Evolutionary conservation across 495 filamentous ascomycete species (phyloP).

Genomic region (Letharia columbiana): DNA sequence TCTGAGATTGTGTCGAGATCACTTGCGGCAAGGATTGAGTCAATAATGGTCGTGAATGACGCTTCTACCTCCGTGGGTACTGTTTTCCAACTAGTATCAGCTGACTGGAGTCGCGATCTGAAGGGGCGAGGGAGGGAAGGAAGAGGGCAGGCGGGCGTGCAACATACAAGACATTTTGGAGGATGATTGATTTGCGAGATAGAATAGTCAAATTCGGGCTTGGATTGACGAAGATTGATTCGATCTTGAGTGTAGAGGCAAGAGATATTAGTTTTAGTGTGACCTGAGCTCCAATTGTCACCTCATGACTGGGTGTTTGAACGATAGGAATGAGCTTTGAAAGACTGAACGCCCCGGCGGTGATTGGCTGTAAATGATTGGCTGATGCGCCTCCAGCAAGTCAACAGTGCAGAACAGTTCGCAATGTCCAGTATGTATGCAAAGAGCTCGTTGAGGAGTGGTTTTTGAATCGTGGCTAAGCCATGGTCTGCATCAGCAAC

Average conservation of each 20-base stretch:
- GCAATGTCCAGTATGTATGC: not conserved
- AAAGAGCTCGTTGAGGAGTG: not conserved
- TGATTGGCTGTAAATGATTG: not conserved
- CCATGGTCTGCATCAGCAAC: not conserved
- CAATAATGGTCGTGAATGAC: constrained; percentile 77
- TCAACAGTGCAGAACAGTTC: not conserved
- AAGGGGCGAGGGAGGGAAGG: not conserved
- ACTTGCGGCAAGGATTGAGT: constrained; percentile 71
- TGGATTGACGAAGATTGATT: not conserved
- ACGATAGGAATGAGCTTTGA: not conserved
- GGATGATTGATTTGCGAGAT: not conserved
- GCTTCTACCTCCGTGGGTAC: constrained; percentile 59
- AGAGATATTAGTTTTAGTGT: not conserved
- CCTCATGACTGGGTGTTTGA: not conserved
- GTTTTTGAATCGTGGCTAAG: not conserved
- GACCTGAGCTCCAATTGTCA: not conserved
- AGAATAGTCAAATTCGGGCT: not conserved
- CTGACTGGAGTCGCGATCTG: not conserved
- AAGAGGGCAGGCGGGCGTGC: not conserved
- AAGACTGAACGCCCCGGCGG: not conserved
- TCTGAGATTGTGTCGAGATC: constrained; percentile 87
- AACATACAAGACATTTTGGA: constrained; percentile 13
- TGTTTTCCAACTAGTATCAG: constrained; percentile 27
- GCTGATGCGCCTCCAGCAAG: not conserved
- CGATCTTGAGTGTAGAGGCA: not conserved